phyloP scores from a whole-genome alignment of 306 rosid genomes.

The Pterocarpus santalinus region DNA sequence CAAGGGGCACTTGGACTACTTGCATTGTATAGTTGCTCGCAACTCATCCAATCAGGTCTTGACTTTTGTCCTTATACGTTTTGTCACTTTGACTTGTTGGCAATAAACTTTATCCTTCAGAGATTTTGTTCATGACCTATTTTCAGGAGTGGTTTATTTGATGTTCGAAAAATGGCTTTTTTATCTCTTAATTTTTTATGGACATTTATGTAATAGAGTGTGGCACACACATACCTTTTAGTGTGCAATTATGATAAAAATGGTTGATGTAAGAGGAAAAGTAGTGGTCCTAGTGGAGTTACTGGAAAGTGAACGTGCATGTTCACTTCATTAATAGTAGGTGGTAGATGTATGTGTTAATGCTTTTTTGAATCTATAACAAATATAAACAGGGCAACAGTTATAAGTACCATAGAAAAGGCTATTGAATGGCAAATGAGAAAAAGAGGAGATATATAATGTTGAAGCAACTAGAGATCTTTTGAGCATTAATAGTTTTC shows the following conservation, averaged over 20 bases:
- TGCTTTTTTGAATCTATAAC: too few relatives aligned
- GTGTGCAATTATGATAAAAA: neutral
- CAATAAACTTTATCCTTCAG: constrained; percentile 13
- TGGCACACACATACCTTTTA: neutral
- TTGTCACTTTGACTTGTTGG: constrained; percentile 33
- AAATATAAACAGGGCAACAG: too few relatives aligned
- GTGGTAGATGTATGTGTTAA: too few relatives aligned
- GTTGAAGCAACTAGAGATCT: too few relatives aligned
- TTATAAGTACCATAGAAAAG: too few relatives aligned
- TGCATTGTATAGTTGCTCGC: constrained; percentile 88
- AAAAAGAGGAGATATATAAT: too few relatives aligned
- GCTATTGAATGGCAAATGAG: too few relatives aligned
- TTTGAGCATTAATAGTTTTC: too few relatives aligned
- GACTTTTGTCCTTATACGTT: constrained; percentile 34
- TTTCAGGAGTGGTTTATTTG: constrained; percentile 16
- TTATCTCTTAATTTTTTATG: neutral
- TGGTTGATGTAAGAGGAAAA: constrained; percentile 4
- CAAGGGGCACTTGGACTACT: constrained; percentile 89
- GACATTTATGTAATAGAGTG: neutral
- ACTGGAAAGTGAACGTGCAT: too few relatives aligned
- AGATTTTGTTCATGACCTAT: constrained; percentile 23
- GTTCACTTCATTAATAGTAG: too few relatives aligned
- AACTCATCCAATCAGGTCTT: constrained; percentile 84
- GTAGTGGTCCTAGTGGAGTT: constrained; percentile 9
- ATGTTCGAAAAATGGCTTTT: neutral